A percentile compares a stretch with the other conserved stretches of the same genome.
phyloP scores from a whole-genome alignment of 2,329 filamentous ascomycete species.

The Curvularia spicifera region DNA sequence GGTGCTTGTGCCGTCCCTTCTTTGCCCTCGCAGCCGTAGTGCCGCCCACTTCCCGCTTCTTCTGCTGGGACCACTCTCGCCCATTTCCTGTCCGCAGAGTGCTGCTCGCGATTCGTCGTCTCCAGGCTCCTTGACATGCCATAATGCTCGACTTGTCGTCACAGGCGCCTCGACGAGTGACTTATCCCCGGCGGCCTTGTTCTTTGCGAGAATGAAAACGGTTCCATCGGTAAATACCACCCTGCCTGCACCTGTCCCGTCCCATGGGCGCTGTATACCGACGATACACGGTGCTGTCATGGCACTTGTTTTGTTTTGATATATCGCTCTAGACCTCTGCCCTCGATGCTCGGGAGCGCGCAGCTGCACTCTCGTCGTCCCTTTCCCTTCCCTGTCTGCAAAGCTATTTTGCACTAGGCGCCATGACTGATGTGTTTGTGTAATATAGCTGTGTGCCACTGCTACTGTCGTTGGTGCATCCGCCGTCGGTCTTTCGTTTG shows the following conservation, averaged over 20 bases:
- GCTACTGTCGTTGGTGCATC: conserved; percentile 66
- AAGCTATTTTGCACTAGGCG: conserved; percentile 31
- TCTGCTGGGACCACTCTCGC: conserved; percentile 30
- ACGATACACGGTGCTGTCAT: conserved; percentile 13
- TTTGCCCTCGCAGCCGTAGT: conserved; percentile 28
- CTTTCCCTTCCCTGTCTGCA: conserved; percentile 28
- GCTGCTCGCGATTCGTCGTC: conserved; percentile 35
- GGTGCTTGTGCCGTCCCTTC: conserved; percentile 32
- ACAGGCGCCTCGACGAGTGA: conserved; percentile 48
- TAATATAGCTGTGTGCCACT: conserved; percentile 65
- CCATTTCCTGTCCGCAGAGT: conserved; percentile 28
- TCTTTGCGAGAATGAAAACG: conserved; percentile 55
- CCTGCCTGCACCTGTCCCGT: conserved; percentile 25
- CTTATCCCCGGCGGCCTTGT: conserved; percentile 46
- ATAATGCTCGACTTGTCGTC: conserved; percentile 51
- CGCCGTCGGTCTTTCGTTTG: conserved; percentile 64
- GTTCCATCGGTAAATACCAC: conserved; percentile 52
- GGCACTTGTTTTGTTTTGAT: conserved; percentile 43
- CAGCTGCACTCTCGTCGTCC: conserved; percentile 33
- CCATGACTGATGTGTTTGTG: conserved; percentile 47
- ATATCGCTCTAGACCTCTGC: conserved; percentile 30
- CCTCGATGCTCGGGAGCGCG: conserved; percentile 32
- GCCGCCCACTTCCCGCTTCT: conserved; percentile 24
- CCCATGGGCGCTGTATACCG: conserved; percentile 15
- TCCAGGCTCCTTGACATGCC: conserved; percentile 42